Evolutionary conservation across 257 asterid species (phyloP).

Genomic region (Henckelia pumila): DNA sequence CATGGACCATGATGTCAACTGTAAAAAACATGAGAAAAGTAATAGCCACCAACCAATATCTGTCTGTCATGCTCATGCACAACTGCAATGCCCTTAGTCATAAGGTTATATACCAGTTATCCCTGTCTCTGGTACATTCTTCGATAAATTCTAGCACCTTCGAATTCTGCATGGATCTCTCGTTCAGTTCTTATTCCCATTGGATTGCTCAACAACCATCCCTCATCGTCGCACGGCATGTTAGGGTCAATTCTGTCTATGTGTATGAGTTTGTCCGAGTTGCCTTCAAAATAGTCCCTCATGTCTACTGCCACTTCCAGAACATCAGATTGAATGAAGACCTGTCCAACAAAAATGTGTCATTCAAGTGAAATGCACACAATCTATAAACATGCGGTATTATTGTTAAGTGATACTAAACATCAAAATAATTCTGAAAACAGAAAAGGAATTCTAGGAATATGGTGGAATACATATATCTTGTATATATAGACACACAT

Average conservation of each 20-base stretch:
- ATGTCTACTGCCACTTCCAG: constrained; percentile 75
- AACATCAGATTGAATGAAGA: constrained; percentile 85
- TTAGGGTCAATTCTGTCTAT: constrained; percentile 38
- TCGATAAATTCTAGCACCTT: constrained; percentile 76
- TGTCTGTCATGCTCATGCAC: neutral
- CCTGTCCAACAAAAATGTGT: constrained; percentile 42
- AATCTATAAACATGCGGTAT: no score
- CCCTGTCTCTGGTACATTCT: constrained; percentile 60
- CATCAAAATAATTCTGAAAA: no score
- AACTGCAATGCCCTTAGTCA: neutral
- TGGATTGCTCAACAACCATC: constrained; percentile 84
- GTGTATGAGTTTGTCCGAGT: constrained; percentile 51
- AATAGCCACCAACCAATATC: neutral
- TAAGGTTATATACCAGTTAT: constrained; percentile 5
- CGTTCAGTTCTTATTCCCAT: constrained; percentile 89
- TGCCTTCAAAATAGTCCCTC: constrained; percentile 71
- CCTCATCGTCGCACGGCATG: constrained; percentile 53
- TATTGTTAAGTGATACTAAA: neutral
- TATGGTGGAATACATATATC: neutral
- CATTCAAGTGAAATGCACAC: neutral
- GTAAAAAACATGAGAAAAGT: neutral
- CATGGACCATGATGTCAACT: neutral
- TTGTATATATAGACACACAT: no score
- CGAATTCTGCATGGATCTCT: constrained; percentile 83
- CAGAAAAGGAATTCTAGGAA: neutral